These are phyloP conservation scores for Alternaria infectoria DNA, from an alignment of 2,329 filamentous ascomycete genomes.

Conservation along the genomic window DNA sequence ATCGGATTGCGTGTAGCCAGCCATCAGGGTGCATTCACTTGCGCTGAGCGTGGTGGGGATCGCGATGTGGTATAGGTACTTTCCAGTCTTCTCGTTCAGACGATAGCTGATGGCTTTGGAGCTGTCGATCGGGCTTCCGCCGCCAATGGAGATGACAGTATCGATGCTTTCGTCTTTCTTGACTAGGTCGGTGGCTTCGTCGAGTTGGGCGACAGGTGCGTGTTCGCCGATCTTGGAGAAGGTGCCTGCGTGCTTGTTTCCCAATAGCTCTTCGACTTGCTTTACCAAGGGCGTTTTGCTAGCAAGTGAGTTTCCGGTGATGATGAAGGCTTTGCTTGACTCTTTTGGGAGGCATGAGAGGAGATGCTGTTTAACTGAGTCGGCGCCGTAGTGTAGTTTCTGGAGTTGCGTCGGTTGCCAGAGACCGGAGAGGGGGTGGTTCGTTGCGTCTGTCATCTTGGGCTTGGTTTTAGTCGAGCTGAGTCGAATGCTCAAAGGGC, in stretches of 20 bases:
- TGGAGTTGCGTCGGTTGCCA: conserved; percentile 60
- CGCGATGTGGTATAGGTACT: conserved; percentile 47
- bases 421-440: conserved; percentile 55
- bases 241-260: conserved; percentile 58
- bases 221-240: conserved; percentile 63
- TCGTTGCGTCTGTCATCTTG: conserved; percentile 52
- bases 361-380: conserved; percentile 56
- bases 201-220: conserved; percentile 61
- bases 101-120: conserved; percentile 49
- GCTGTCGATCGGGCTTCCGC: conserved; percentile 61
- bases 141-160: conserved; percentile 62
- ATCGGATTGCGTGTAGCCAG: conserved; percentile 58
- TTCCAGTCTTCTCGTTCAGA: conserved; percentile 42
- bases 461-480: conserved; percentile 15
- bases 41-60: conserved; percentile 54
- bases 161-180: conserved; percentile 56
- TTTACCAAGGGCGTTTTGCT: conserved; percentile 61
- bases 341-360: conserved; percentile 52
- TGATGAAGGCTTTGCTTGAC: conserved; percentile 62
- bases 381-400: conserved; percentile 58
- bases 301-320: conserved; percentile 61
- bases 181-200: conserved; percentile 58
- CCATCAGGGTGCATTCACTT: conserved; percentile 61
- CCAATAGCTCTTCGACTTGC: conserved; percentile 58
- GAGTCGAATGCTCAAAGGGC: neutral